Percentiles rank a stretch among this genome's conserved stretches.
These are phyloP conservation scores for Teratosphaeria pseudoeucalypti DNA, from an alignment of 2,329 filamentous ascomycete species.

Conservation along the genomic window DNA sequence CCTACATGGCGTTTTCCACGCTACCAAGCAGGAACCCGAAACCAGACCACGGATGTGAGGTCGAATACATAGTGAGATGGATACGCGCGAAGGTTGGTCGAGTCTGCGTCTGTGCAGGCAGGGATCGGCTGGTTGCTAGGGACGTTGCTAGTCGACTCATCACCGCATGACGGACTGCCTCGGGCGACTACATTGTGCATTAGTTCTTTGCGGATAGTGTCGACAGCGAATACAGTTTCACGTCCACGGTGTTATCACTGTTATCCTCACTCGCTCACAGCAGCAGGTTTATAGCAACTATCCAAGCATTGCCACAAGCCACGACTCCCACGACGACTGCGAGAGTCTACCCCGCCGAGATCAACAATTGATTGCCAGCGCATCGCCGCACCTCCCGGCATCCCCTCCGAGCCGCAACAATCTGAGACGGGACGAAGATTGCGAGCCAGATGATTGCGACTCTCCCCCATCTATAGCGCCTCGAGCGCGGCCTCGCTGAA, in stretches of 20 bases:
- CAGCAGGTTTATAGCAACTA: not conserved
- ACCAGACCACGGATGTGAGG: not conserved
- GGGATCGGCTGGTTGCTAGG: not conserved
- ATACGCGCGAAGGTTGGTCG: not conserved
- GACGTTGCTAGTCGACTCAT: not conserved
- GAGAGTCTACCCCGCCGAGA: not conserved
- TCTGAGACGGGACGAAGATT: not conserved
- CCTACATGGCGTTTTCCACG: not conserved
- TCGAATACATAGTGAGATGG: not conserved
- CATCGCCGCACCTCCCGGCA: not conserved
- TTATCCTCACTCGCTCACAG: not conserved
- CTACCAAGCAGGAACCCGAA: not conserved
- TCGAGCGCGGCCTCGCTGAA: not conserved
- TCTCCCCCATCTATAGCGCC: not conserved
- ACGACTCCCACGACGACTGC: not conserved
- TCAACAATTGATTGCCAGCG: not conserved
- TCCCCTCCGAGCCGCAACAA: not conserved
- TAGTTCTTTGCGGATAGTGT: not conserved
- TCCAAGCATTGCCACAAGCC: not conserved
- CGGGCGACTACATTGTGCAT: not conserved
- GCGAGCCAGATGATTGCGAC: not conserved
- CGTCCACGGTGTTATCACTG: not conserved
- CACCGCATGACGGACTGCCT: not conserved
- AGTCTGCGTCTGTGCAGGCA: not conserved
- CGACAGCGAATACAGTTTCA: not conserved